Percentiles rank a stretch among this genome's conserved stretches.
Conservation (phyloP, 176 grass and related monocot species). For the Poa pratensis region DNA sequence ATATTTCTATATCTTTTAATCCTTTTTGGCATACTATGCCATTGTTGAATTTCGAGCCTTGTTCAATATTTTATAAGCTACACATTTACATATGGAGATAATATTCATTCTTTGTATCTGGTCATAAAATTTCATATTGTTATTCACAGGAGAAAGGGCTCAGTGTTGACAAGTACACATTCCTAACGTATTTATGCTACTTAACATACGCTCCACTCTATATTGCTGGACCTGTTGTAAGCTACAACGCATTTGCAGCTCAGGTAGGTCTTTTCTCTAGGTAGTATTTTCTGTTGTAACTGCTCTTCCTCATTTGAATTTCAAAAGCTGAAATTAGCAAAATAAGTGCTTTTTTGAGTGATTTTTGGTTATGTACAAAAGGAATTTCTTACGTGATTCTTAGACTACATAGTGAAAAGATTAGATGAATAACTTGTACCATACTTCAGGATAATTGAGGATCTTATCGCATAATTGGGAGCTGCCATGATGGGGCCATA, state of each 20-base stretch:
- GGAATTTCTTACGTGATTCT: slow-evolving; percentile 20
- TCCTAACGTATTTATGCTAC: slow-evolving; percentile 81
- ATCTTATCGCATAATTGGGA: background rate
- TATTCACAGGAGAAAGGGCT: slow-evolving; percentile 74
- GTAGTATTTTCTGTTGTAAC: background rate
- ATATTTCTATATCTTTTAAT: background rate
- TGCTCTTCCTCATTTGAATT: slow-evolving; percentile 2
- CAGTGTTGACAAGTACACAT: slow-evolving; percentile 72
- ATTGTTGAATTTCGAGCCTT: background rate
- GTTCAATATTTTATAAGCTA: background rate
- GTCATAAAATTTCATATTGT: slow-evolving; percentile 26
- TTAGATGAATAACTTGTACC: background rate
- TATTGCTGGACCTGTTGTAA: slow-evolving; percentile 89
- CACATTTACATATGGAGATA: background rate
- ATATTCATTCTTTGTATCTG: background rate
- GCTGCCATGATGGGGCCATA: background rate
- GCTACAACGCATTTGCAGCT: slow-evolving; percentile 90
- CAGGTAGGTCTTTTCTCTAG: slow-evolving; percentile 63
- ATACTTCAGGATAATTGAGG: background rate
- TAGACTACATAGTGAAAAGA: slow-evolving; percentile 10
- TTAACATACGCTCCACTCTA: slow-evolving; percentile 95
- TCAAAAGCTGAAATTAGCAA: slow-evolving; percentile 24
- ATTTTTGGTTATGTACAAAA: slow-evolving; percentile 12
- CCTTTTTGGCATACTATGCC: background rate
- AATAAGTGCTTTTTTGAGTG: slow-evolving; percentile 18